These are phyloP conservation scores for Pachysandra terminalis DNA, from an alignment of 164 flowering plant species.

Conservation along the genomic window DNA sequence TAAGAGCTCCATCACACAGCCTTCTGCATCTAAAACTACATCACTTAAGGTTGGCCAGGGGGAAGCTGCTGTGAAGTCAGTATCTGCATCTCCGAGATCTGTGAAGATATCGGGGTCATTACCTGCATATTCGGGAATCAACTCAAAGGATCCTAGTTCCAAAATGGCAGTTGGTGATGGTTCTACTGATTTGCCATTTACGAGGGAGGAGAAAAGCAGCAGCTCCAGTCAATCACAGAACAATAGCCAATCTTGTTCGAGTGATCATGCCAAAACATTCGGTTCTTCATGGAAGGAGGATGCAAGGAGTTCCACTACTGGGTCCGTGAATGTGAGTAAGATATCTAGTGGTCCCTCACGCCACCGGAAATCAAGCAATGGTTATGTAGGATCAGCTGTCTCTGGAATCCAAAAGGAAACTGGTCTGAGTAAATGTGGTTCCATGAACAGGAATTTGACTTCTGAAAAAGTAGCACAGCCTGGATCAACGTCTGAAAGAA, in stretches of 20 bases:
- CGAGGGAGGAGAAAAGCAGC: constrained; percentile 31
- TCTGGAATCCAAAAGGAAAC: constrained; percentile 59
- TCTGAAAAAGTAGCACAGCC: constrained; percentile 52
- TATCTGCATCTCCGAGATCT: constrained; percentile 44
- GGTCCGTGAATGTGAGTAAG: constrained; percentile 42
- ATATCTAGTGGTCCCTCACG: constrained; percentile 45
- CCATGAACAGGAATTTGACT: constrained; percentile 30
- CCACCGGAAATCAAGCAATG: constrained; percentile 57
- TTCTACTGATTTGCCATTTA: constrained; percentile 22
- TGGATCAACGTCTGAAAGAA: constrained; percentile 39
- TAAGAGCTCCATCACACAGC: constrained; percentile 37
- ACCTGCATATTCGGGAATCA: not conserved
- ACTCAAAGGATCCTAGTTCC: constrained; percentile 12
- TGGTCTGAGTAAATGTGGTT: constrained; percentile 35
- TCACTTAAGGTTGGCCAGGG: constrained; percentile 28
- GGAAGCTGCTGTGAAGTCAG: constrained; percentile 33
- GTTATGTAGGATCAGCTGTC: constrained; percentile 34
- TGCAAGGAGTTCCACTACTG: constrained; percentile 64
- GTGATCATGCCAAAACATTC: constrained; percentile 56
- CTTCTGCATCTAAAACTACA: constrained; percentile 37
- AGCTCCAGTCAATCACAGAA: constrained; percentile 88
- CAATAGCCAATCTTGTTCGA: constrained; percentile 71
- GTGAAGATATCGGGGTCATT: constrained; percentile 35
- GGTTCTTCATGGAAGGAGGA: constrained; percentile 61
- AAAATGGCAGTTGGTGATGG: constrained; percentile 13